Evolutionary conservation across 768 basidiomycete genomes (phyloP).

Genomic region (Porpolomopsis calyptriformis): DNA sequence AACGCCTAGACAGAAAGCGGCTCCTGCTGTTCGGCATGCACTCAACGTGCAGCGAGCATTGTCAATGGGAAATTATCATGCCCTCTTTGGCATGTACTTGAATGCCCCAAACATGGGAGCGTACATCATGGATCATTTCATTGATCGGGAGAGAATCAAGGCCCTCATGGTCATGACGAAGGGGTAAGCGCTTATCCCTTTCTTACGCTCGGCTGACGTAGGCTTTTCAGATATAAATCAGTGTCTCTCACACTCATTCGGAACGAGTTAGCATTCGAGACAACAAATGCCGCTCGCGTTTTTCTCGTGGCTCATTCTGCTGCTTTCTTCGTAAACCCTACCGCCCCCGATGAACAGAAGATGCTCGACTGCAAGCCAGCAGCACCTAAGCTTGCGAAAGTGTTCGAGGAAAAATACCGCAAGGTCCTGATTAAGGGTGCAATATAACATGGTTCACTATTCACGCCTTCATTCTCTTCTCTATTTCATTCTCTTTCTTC

Average conservation of each 20-base stretch:
- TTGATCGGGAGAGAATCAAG: conserved; percentile 78
- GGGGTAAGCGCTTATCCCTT: conserved; percentile 51
- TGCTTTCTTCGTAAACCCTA: conserved; percentile 55
- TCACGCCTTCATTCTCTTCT: conserved; percentile 4
- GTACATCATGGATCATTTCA: conserved; percentile 99
- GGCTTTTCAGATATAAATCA: conserved; percentile 59
- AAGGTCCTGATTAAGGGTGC: conserved; percentile 90
- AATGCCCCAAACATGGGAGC: conserved; percentile 93
- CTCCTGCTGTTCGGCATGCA: conserved; percentile 77
- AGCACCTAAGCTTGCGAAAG: conserved; percentile 43
- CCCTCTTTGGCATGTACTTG: conserved; percentile 76
- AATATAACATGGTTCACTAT: conserved; percentile 39
- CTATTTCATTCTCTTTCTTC: conserved; percentile 9
- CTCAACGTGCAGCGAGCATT: conserved; percentile 80
- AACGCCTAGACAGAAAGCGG: conserved; percentile 80
- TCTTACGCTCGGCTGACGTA: conserved; percentile 3
- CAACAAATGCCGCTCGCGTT: conserved; percentile 43
- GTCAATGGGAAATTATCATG: conserved; percentile 89
- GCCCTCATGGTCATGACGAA: conserved; percentile 86
- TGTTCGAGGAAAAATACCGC: conserved; percentile 72
- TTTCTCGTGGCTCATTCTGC: conserved; percentile 68
- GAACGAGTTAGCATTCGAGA: conserved; percentile 78
- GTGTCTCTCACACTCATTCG: conserved; percentile 69
- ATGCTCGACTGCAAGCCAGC: conserved; percentile 63
- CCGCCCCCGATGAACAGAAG: conserved; percentile 50